Conservation (phyloP, 805 yeast species). For the Pichia ethanolica region DNA sequence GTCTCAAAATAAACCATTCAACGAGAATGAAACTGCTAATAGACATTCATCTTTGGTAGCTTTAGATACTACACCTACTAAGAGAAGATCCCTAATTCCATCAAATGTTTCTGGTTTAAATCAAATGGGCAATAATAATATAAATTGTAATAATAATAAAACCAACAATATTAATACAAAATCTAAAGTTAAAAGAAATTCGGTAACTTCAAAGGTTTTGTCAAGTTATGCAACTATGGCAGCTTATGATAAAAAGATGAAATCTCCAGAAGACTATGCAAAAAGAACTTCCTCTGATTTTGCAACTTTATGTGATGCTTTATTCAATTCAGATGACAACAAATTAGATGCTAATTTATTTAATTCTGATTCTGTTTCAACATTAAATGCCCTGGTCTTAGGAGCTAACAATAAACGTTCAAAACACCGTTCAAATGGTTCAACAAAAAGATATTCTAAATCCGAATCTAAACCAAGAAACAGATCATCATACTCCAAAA, state of each 20-base stretch:
- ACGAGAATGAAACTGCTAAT: neutral
- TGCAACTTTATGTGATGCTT: conserved; percentile 69
- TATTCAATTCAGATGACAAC: conserved; percentile 59
- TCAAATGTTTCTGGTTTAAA: conserved; percentile 18
- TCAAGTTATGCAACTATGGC: conserved; percentile 69
- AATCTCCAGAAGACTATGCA: conserved; percentile 62
- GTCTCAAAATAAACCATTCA: neutral
- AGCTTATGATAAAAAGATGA: conserved; percentile 48
- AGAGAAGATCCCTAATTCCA: conserved; percentile 14
- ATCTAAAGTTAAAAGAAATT: conserved; percentile 47
- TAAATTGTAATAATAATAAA: neutral
- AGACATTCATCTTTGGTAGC: conserved; percentile 9
- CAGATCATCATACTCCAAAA: conserved; percentile 2
- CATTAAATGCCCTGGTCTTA: conserved; percentile 39
- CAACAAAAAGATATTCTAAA: neutral
- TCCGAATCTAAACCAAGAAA: neutral
- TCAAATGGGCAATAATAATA: neutral
- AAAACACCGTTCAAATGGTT: conserved; percentile 2
- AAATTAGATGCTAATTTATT: conserved; percentile 13
- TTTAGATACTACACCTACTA: conserved; percentile 16
- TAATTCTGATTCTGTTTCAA: conserved; percentile 41
- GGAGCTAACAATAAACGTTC: conserved; percentile 16
- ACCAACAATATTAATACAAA: neutral
- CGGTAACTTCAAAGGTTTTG: conserved; percentile 62
- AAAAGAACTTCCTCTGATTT: conserved; percentile 72